Base-by-base conservation (phyloP, 805 yeast genomes). In the Wickerhamiella domercqiae region DNA sequence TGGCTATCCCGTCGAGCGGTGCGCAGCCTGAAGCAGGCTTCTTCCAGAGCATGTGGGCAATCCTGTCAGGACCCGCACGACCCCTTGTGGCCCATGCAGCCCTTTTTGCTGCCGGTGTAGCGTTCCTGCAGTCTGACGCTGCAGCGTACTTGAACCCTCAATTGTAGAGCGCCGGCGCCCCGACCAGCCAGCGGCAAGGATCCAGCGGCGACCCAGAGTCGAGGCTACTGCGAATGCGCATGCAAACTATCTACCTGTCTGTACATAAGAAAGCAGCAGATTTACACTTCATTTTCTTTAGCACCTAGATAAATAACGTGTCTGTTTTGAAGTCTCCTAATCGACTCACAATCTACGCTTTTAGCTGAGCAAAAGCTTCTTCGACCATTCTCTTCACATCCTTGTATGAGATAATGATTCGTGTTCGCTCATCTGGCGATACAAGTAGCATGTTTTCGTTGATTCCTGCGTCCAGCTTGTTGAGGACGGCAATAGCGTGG, bases 381-480 rank as follows among this genome's bases (percentile, higher is more conserved):
- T 78, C 87, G 26, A 84, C 66, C 48, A 79, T 59, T 46, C 71
- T 78, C 54, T 57, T 61, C 44, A 90, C 62, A 57, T 84, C 94
- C 59, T 78, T 79, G 56, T 78, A 90, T 48, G 86, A 73, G 38
- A 82, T 78, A 29, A 90, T 75, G 43, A 90, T 62, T 55, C 96
- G 84, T 32, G 73, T 77, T 62, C 75, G 76, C 53, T 83, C 94
- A 55, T 86, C 94, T 7, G 78, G 70, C 5, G 90, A 76, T 1
- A 83, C 82, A 37, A 90, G 66, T 54, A 86, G 61, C 13, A 90
- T 59, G 47, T 71, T 74, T 57, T 90, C 98, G 36, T 81, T 84
- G 24, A 78, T 68, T 1, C 96, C 97, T 4, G 87, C 93, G 53
- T 90, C 98, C 46, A 90, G 63, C 57, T 87, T 90, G 59, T 87